Percentiles rank a stretch among this genome's conserved stretches.
These are phyloP conservation scores for Penicillium soppii DNA, from an alignment of 495 filamentous ascomycete species.

Conservation along the genomic window DNA sequence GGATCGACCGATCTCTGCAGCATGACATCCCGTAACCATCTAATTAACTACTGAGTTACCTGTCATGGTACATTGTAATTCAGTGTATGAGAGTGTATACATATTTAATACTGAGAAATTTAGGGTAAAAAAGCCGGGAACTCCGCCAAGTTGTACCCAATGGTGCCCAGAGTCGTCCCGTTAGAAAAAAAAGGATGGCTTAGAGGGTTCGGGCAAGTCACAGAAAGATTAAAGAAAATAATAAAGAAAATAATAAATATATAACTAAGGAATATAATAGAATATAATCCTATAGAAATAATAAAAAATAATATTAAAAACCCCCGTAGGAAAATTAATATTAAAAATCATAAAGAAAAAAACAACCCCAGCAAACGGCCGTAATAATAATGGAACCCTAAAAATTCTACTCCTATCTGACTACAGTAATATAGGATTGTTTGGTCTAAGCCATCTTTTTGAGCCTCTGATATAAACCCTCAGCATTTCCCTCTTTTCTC, in stretches of 20 bases:
- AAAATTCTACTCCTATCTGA: slow-evolving; percentile 17
- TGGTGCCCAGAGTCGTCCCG: not conserved
- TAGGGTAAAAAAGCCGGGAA: not conserved
- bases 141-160: not conserved
- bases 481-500: slow-evolving; percentile 3
- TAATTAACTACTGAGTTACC: no score
- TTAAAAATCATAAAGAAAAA: slow-evolving; percentile 5
- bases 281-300: not conserved
- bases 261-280: not conserved
- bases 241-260: slow-evolving; percentile 5
- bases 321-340: slow-evolving; percentile 7
- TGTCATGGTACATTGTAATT: not conserved
- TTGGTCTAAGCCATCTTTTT: slow-evolving; percentile 15
- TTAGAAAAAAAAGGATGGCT: not conserved
- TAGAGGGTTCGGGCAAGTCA: not conserved
- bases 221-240: slow-evolving; percentile 10
- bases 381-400: slow-evolving; percentile 28
- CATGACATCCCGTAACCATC: not conserved
- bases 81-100: not conserved
- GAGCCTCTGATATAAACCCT: slow-evolving; percentile 28
- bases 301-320: slow-evolving; percentile 2
- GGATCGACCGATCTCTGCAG: slow-evolving; percentile 16
- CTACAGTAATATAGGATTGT: not conserved
- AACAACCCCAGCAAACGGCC: slow-evolving; percentile 23
- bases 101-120: not conserved